Evolutionary conservation across 805 yeast species (phyloP).

Genomic region (Saccharomycopsis amapae): DNA sequence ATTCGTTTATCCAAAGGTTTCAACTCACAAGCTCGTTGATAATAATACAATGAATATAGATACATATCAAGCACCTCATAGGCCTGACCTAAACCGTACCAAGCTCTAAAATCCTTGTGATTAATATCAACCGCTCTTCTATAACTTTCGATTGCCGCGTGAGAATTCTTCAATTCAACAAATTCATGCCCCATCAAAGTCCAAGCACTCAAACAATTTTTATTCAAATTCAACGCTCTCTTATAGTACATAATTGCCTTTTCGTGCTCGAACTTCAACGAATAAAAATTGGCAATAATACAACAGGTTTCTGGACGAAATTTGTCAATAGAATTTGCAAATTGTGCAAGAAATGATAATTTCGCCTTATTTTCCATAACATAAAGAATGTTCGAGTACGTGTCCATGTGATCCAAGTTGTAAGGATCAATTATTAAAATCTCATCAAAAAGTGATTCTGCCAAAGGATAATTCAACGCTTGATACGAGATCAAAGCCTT

Average conservation of each 20-base stretch:
- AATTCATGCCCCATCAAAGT: conserved; percentile 98
- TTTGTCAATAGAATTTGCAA: conserved; percentile 72
- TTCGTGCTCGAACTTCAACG: conserved; percentile 88
- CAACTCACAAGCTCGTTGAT: conserved; percentile 81
- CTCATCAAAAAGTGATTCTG: conserved; percentile 73
- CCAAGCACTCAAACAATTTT: conserved; percentile 86
- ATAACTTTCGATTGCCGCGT: conserved; percentile 95
- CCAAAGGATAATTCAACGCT: conserved; percentile 73
- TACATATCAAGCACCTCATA: conserved; percentile 96
- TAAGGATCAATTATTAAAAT: conserved; percentile 71
- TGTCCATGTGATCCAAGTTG: conserved; percentile 84
- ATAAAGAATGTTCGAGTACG: conserved; percentile 88
- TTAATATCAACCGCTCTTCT: conserved; percentile 88
- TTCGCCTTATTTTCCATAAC: conserved; percentile 88
- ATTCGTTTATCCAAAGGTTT: conserved; percentile 86
- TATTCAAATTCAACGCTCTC: conserved; percentile 76
- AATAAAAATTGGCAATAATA: conserved; percentile 87
- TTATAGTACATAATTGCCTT: conserved; percentile 90
- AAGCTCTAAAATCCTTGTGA: conserved; percentile 84
- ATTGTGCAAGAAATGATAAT: conserved; percentile 79
- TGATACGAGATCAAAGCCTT: conserved; percentile 78
- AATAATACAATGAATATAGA: conserved; percentile 83
- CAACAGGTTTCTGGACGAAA: conserved; percentile 94
- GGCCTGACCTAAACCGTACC: conserved; percentile 99
- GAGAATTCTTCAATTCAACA: conserved; percentile 90